phyloP scores from a whole-genome alignment of 1,139 yeast species.

The Diutina catenulata region DNA sequence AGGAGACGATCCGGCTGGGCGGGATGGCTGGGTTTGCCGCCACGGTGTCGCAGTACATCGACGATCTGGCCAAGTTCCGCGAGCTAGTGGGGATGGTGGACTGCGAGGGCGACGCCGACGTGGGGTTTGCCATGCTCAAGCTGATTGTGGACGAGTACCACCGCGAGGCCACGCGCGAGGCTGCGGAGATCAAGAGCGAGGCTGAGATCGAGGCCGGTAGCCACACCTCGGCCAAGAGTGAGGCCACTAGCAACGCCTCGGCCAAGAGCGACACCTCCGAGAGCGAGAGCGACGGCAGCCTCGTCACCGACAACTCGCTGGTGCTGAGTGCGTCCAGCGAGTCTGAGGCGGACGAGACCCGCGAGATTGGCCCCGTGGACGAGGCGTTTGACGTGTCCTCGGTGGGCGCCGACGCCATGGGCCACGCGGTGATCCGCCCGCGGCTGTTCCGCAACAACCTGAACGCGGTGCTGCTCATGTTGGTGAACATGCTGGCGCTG shows the following conservation, averaged over 20 bases:
- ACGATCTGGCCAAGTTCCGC: background rate
- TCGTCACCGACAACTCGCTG: too few relatives aligned
- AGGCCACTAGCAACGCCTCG: too few relatives aligned
- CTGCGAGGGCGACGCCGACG: background rate
- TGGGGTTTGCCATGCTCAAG: slow-evolving; percentile 1
- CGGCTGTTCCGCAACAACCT: slow-evolving; percentile 1
- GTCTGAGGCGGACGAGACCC: background rate
- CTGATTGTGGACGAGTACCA: background rate
- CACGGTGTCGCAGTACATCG: background rate
- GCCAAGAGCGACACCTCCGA: too few relatives aligned
- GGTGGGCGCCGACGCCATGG: background rate
- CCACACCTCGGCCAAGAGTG: too few relatives aligned
- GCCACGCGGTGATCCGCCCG: background rate
- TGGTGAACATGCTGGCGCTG: background rate
- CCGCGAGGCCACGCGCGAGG: too few relatives aligned
- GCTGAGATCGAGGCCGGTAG: too few relatives aligned
- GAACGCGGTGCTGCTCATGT: slow-evolving; percentile 1
- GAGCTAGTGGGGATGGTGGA: slow-evolving; percentile 1
- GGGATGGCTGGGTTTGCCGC: background rate
- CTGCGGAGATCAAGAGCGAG: too few relatives aligned
- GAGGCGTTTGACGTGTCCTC: background rate
- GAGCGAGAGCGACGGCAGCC: too few relatives aligned
- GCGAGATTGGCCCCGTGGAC: background rate
- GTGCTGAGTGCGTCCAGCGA: too few relatives aligned
- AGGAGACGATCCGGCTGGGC: background rate